Evolutionary conservation across 2,329 filamentous ascomycete genomes (phyloP).

Genomic region (Thielaviopsis musarum): DNA sequence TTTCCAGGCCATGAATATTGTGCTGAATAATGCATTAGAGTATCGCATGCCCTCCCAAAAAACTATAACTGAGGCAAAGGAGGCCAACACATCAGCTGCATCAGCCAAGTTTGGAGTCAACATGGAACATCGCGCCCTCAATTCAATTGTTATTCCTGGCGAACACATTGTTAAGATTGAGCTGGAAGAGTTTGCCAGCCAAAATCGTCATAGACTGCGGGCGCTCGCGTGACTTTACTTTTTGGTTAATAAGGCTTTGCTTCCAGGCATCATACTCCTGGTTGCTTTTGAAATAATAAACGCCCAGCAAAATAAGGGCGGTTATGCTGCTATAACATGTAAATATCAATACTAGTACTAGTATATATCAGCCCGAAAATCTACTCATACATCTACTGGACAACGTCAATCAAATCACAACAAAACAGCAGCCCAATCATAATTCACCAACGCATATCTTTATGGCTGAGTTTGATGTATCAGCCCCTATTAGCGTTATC

Average conservation of each 20-base stretch:
- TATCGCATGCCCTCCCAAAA: constrained; percentile 57
- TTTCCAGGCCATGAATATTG: constrained; percentile 65
- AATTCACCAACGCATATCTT: too few species aligned
- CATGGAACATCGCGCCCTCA: constrained; percentile 46
- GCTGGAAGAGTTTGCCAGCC: constrained; percentile 56
- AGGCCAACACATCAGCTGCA: neutral
- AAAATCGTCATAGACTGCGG: constrained; percentile 20
- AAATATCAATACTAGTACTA: too few species aligned
- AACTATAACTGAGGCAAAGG: constrained; percentile 17
- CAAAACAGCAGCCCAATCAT: too few species aligned
- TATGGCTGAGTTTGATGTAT: too few species aligned
- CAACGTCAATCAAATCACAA: too few species aligned
- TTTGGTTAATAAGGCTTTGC: neutral
- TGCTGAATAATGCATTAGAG: constrained; percentile 73
- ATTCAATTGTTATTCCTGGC: constrained; percentile 78
- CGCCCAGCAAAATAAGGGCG: neutral
- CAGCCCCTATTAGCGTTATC: too few species aligned
- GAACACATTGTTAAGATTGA: constrained; percentile 77
- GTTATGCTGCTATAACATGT: neutral
- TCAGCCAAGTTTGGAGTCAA: neutral
- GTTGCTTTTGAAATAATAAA: neutral
- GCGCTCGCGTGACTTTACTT: constrained; percentile 6
- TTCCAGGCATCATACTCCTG: neutral
- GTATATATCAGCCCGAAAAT: too few species aligned
- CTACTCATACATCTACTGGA: too few species aligned